Conservation (phyloP, 805 yeast species). For the Saturnispora ahearnii region DNA sequence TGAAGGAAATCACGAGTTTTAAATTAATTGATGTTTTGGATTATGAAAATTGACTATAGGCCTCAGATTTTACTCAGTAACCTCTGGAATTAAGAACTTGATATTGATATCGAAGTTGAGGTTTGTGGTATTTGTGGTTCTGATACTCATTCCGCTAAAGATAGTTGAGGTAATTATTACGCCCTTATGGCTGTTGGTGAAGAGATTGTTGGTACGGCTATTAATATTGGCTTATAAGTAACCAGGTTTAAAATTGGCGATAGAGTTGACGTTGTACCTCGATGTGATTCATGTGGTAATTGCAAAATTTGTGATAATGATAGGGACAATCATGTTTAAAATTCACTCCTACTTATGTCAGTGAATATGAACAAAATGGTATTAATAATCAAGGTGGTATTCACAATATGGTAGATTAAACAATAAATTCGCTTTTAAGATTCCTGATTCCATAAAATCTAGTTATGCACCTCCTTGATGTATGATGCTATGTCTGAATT, state of each 20-base stretch:
- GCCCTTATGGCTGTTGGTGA: constrained; percentile 32
- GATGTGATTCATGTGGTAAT: constrained; percentile 29
- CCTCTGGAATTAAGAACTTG: constrained; percentile 12
- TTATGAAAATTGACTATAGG: constrained; percentile 10
- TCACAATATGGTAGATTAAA: constrained; percentile 37
- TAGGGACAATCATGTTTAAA: constrained; percentile 42
- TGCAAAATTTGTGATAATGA: constrained; percentile 31
- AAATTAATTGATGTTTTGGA: constrained; percentile 14
- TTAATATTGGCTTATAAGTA: constrained; percentile 28
- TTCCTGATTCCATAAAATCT: constrained; percentile 36
- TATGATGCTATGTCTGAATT: constrained; percentile 50
- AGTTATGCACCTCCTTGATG: constrained; percentile 39
- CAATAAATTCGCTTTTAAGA: constrained; percentile 36
- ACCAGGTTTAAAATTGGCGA: constrained; percentile 35
- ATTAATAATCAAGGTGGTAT: constrained; percentile 38
- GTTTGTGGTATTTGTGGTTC: constrained; percentile 44
- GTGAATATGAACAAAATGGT: constrained; percentile 36
- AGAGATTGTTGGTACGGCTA: constrained; percentile 38
- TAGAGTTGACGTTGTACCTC: constrained; percentile 45
- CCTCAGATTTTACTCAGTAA: constrained; percentile 12
- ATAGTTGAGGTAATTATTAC: constrained; percentile 17
- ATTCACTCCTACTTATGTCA: constrained; percentile 42
- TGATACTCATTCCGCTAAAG: constrained; percentile 37
- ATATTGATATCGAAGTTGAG: constrained; percentile 36
- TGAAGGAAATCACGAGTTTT: not conserved